A percentile compares a stretch with the other conserved stretches of the same genome.
Conservation (phyloP, 495 filamentous ascomycete species). For the Penicillium flavigenum region DNA sequence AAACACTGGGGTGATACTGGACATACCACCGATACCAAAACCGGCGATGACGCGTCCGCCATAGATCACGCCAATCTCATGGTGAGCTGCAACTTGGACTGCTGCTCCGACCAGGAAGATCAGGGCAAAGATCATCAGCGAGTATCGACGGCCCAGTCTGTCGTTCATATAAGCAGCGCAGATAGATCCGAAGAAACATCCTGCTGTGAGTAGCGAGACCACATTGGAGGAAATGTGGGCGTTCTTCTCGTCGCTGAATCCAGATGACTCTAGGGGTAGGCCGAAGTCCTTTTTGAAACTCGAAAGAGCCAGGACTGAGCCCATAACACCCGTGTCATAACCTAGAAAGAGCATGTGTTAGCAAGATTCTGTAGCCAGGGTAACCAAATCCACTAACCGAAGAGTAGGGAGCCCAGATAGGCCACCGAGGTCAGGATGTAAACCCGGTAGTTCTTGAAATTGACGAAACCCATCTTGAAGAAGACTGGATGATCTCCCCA, state of each 20-base stretch:
- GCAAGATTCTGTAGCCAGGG: not conserved
- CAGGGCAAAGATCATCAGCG: constrained; percentile 52
- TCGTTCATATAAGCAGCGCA: constrained; percentile 58
- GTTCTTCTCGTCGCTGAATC: constrained; percentile 38
- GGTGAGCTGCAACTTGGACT: constrained; percentile 53
- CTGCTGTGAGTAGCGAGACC: constrained; percentile 62
- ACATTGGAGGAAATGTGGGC: constrained; percentile 54
- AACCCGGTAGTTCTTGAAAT: constrained; percentile 52
- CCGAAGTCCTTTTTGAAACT: constrained; percentile 59
- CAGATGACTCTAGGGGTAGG: constrained; percentile 32
- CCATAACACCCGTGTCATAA: constrained; percentile 61
- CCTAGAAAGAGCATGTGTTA: constrained; percentile 21
- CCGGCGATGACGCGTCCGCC: constrained; percentile 45
- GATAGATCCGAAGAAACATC: constrained; percentile 67
- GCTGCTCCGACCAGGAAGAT: constrained; percentile 66
- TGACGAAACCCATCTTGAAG: constrained; percentile 30
- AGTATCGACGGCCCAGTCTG: constrained; percentile 57
- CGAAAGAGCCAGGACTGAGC: constrained; percentile 53
- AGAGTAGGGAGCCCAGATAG: constrained; percentile 54
- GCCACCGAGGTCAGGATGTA: constrained; percentile 55
- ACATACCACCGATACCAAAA: constrained; percentile 46
- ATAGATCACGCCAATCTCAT: constrained; percentile 38
- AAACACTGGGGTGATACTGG: constrained; percentile 51
- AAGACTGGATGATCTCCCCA: not conserved
- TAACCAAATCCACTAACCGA: constrained; percentile 34